A percentile compares a stretch with the other conserved stretches of the same genome.
phyloP scores from a whole-genome alignment of 2,329 filamentous ascomycete species.

The Penicillium olsonii region DNA sequence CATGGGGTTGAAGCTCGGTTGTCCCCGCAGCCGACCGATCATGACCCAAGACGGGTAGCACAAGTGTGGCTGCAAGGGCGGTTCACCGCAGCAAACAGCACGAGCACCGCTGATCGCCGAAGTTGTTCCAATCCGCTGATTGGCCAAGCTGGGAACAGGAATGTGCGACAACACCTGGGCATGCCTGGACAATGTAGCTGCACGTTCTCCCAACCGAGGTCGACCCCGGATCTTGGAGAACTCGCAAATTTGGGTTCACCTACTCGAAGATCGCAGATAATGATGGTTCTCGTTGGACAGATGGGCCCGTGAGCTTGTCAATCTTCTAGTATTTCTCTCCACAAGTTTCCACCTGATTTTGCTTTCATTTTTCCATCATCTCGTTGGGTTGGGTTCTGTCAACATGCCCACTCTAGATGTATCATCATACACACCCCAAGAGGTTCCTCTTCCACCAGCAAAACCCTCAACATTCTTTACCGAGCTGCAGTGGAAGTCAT shows the following conservation, averaged over 20 bases:
- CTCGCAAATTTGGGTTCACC: neutral
- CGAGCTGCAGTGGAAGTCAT: conserved; percentile 59
- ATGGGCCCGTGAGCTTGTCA: neutral
- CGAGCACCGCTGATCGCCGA: neutral
- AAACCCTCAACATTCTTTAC: conserved; percentile 53
- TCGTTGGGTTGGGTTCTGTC: neutral
- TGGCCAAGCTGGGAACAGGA: neutral
- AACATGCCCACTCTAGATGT: conserved; percentile 1
- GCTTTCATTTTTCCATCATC: neutral
- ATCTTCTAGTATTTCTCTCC: neutral
- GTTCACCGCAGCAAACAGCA: neutral
- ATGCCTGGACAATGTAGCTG: too few relatives aligned
- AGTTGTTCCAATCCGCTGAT: neutral
- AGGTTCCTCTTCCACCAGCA: conserved; percentile 51
- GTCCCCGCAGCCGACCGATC: neutral
- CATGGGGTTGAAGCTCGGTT: conserved; percentile 21
- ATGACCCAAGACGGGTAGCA: conserved; percentile 6
- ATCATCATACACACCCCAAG: conserved; percentile 30
- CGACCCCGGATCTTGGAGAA: neutral
- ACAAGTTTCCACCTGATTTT: neutral
- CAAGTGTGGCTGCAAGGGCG: neutral
- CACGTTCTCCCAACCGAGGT: conserved; percentile 2
- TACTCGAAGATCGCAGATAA: neutral
- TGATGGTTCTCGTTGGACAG: neutral
- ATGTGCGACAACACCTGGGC: neutral